Evolutionary conservation across 805 yeast species (phyloP).

Genomic region (Kuraishia ogatae): DNA sequence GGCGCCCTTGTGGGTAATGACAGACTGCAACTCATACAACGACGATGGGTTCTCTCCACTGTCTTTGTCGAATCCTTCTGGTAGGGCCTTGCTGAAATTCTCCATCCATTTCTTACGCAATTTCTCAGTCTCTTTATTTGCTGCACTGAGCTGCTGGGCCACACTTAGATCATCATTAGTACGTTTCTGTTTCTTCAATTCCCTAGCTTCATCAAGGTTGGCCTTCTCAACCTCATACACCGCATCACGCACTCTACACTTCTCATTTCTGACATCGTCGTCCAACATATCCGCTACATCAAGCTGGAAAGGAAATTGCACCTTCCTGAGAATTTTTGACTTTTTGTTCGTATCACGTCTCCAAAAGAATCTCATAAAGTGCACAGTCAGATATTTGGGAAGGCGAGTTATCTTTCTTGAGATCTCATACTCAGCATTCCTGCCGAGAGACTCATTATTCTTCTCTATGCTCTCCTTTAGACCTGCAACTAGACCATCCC

Average conservation of each 20-base stretch:
- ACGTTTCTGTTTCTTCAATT: conserved; percentile 54
- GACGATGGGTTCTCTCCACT: conserved; percentile 81
- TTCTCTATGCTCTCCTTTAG: conserved; percentile 74
- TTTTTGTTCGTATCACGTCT: conserved; percentile 84
- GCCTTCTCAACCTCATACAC: conserved; percentile 70
- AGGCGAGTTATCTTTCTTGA: conserved; percentile 56
- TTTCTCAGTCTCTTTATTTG: conserved; percentile 37
- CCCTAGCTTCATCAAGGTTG: conserved; percentile 62
- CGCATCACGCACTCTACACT: conserved; percentile 67
- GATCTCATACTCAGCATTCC: conserved; percentile 65
- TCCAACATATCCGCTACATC: conserved; percentile 84
- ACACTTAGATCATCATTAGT: conserved; percentile 29
- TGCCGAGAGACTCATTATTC: conserved; percentile 57
- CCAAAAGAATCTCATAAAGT: conserved; percentile 95
- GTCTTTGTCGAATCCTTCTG: conserved; percentile 38
- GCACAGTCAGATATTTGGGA: conserved; percentile 84
- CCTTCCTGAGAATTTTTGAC: conserved; percentile 89
- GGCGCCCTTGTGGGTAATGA: conserved; percentile 91
- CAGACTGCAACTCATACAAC: conserved; percentile 72
- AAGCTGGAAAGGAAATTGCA: conserved; percentile 87
- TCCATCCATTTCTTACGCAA: conserved; percentile 40
- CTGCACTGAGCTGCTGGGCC: conserved; percentile 47
- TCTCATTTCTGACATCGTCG: conserved; percentile 58
- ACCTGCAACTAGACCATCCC: conserved; percentile 74
- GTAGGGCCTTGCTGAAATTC: conserved; percentile 35